Conservation (phyloP, 164 flowering plant genomes). For the Magnolia kwangsiensis region DNA sequence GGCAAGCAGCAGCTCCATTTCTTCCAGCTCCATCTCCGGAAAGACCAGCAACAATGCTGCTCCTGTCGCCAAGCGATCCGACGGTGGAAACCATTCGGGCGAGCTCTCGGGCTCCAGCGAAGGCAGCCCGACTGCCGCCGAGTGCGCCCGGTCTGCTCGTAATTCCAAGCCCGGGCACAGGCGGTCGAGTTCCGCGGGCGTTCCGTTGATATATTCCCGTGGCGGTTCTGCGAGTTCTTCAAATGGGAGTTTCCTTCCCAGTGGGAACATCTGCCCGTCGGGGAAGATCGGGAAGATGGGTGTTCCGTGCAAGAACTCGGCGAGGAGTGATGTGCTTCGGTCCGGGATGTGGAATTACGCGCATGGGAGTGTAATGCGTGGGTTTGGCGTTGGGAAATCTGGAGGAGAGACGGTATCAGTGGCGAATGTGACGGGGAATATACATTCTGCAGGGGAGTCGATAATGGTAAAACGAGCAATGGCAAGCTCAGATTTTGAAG, state of each 20-base stretch:
- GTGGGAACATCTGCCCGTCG: slow-evolving; percentile 67
- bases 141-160: background rate
- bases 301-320: slow-evolving; percentile 24
- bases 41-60: slow-evolving; percentile 16
- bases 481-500: slow-evolving; percentile 56
- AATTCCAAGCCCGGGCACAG: slow-evolving; percentile 36
- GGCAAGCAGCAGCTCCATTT: slow-evolving; percentile 63
- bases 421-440: slow-evolving; percentile 14
- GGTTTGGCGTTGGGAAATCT: slow-evolving; percentile 14
- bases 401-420: background rate
- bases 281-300: slow-evolving; percentile 50
- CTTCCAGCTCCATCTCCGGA: slow-evolving; percentile 54
- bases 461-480: slow-evolving; percentile 21
- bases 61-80: slow-evolving; percentile 17
- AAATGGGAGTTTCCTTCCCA: slow-evolving; percentile 28
- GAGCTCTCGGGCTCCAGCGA: slow-evolving; percentile 46
- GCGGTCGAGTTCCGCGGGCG: slow-evolving; percentile 47
- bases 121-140: slow-evolving; percentile 36
- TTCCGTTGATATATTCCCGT: slow-evolving; percentile 50
- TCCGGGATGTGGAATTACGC: slow-evolving; percentile 73
- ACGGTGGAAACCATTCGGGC: slow-evolving; percentile 40
- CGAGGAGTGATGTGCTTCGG: slow-evolving; percentile 55
- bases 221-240: slow-evolving; percentile 30
- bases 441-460: slow-evolving; percentile 24
- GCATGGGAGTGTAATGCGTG: slow-evolving; percentile 84